phyloP scores from a whole-genome alignment of 148 eudicot genomes.

The Talinum fruticosum region DNA sequence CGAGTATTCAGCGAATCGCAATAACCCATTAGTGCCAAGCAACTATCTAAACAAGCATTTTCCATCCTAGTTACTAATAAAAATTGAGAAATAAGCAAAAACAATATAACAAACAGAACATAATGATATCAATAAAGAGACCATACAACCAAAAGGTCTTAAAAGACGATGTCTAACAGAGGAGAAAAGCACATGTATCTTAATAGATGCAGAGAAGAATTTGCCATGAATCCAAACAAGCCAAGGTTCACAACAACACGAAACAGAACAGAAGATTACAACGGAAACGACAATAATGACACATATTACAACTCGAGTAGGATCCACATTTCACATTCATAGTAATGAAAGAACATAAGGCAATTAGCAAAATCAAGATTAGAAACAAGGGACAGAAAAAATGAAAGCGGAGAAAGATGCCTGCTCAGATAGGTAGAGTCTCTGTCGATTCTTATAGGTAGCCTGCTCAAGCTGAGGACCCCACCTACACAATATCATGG shows the following conservation, averaged over 20 bases:
- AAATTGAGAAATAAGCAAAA: neutral
- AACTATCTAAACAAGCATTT: constrained; percentile 2
- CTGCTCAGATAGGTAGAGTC: constrained; percentile 94
- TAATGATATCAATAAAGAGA: neutral
- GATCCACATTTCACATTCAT: too few relatives aligned
- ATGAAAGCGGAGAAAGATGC: constrained; percentile 25
- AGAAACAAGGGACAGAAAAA: neutral
- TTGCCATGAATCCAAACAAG: neutral
- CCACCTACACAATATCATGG: constrained; percentile 52
- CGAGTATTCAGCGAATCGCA: neutral
- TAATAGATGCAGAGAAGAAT: neutral
- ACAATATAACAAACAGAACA: neutral
- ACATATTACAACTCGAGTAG: too few relatives aligned
- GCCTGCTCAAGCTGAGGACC: constrained; percentile 81
- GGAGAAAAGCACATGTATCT: neutral
- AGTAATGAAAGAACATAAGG: neutral
- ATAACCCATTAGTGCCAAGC: neutral
- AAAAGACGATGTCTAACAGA: too few relatives aligned
- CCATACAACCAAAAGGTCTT: neutral
- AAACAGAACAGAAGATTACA: too few relatives aligned
- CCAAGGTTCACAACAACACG: neutral
- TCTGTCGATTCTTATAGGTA: constrained; percentile 66
- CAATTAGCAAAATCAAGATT: neutral
- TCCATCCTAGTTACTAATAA: neutral
- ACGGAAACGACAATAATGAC: too few relatives aligned